Evolutionary conservation across 306 rosid genomes (phyloP), one percentile per base, ranked within the genome.

Genomic region (Vigna angularis): DNA sequence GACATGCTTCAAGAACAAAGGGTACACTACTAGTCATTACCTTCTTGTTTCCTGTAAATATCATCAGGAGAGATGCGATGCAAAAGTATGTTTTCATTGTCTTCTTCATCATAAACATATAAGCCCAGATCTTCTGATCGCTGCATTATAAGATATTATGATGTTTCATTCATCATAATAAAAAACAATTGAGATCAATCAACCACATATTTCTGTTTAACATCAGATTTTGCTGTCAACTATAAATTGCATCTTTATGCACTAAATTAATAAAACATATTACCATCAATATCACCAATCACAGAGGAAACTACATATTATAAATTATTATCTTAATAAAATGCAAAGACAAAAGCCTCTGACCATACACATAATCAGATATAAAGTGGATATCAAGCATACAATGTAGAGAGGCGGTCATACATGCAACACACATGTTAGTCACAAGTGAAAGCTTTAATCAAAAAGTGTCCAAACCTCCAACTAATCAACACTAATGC

Each of bases 41-140:
- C 97, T 90, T 94, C 98, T 85, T 94, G 98, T 85, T 94, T 94
- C 86, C 94, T 89, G 83, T 94, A 94, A 76, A 94, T 92, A 81
- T 92, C 97, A 59, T 85, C 91, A 34, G 92, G 74, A 72, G 89
- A 89, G 76, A 94, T 87, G 53, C 90, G 97, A 83, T 94, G 98
- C 80, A 85, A 65, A 76, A 94, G 95, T 83, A 94, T 85, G 40
- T 96, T 85, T 69, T 92, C 97, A 44, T 86, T 93, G 83, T 94
- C 98, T 7, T 89, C 98, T 88, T 94, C 98, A 53, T 90, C 98
- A 85, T 83, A 63, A 80, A 94, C 98, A 86, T 81, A 87, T 74
- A 94, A 77, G 63, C 97, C 98, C 85, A 89, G 77, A 67, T 92
- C 98, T 82, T 94, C 97, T 11, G 96, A 83, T 82, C 97, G 81